These are phyloP conservation scores for Coelastrella sp. DNA, from an alignment of 139 green algal genomes.

Conservation along the genomic window DNA sequence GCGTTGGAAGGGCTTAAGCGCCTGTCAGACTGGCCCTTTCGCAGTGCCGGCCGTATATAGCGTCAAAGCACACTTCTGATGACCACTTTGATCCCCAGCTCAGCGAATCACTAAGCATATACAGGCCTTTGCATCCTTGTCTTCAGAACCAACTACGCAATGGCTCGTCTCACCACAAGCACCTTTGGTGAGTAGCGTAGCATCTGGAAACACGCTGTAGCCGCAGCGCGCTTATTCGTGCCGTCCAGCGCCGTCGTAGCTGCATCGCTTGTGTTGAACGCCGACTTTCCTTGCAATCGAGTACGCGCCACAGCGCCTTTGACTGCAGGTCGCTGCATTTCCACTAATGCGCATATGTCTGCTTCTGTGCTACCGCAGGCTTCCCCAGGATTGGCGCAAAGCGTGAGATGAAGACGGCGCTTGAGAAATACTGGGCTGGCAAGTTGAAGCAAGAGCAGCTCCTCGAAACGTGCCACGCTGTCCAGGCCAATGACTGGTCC, in stretches of 20 bases:
- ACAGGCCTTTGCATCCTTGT: background rate
- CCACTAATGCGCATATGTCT: background rate
- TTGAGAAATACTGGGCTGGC: constrained; percentile 87
- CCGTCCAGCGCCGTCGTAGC: too few relatives aligned
- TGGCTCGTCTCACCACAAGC: constrained; percentile 7
- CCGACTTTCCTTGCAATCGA: background rate
- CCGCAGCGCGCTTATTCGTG: too few relatives aligned
- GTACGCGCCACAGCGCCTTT: background rate
- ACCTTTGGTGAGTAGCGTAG: constrained; percentile 15
- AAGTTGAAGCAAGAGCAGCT: constrained; percentile 66
- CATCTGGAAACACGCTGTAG: too few relatives aligned
- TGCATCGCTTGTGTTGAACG: background rate
- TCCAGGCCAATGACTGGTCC: constrained; percentile 69
- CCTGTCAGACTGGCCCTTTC: background rate
- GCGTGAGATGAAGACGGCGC: constrained; percentile 89
- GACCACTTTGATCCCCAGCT: background rate
- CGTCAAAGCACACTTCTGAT: background rate
- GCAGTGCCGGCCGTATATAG: background rate
- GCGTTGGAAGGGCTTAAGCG: background rate
- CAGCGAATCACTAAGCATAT: too few relatives aligned
- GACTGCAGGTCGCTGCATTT: too few relatives aligned
- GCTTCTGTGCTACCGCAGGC: constrained; percentile 53
- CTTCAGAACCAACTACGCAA: background rate
- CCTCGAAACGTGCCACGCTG: constrained; percentile 47
- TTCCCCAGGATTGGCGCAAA: constrained; percentile 85